Evolutionary conservation across 2,329 filamentous ascomycete genomes (phyloP).

Genomic region (Aureobasidium sp.): DNA sequence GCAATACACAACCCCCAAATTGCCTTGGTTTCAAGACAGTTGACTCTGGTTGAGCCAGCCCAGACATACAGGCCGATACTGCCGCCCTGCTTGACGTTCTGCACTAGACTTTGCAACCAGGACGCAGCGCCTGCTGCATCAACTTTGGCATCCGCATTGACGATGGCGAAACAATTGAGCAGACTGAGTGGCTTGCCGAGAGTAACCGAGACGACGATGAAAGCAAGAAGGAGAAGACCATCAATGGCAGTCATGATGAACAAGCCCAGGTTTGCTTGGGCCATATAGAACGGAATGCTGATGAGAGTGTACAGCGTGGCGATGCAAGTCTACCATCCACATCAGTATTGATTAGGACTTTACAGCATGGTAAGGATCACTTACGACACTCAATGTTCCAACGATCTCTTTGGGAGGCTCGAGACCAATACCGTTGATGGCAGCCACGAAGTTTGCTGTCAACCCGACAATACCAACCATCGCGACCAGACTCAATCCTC

Average conservation of each 20-base stretch:
- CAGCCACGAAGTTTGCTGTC: conserved; percentile 70
- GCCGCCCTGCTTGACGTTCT: conserved; percentile 43
- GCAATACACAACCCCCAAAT: conserved; percentile 81
- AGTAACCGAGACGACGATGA: conserved; percentile 67
- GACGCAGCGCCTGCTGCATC: conserved; percentile 42
- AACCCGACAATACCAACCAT: conserved; percentile 74
- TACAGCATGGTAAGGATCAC: conserved; percentile 28
- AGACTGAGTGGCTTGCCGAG: conserved; percentile 74
- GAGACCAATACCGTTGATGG: conserved; percentile 60
- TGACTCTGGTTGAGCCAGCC: conserved; percentile 52
- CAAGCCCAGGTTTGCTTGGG: conserved; percentile 66
- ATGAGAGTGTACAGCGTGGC: conserved; percentile 64
- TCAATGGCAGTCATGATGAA: conserved; percentile 64
- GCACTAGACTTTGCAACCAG: conserved; percentile 45
- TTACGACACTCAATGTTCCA: conserved; percentile 69
- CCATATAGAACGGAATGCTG: conserved; percentile 72
- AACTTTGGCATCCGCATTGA: conserved; percentile 35
- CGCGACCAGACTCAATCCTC: conserved; percentile 60
- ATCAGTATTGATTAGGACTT: conserved; percentile 17
- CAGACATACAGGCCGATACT: conserved; percentile 44
- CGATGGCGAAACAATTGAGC: conserved; percentile 59
- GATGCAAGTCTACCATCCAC: conserved; percentile 57
- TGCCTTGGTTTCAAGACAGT: conserved; percentile 77
- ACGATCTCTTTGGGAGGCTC: conserved; percentile 65
- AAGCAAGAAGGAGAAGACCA: conserved; percentile 60